phyloP scores from a whole-genome alignment of 306 rosid genomes.

The Acacia confusa region DNA sequence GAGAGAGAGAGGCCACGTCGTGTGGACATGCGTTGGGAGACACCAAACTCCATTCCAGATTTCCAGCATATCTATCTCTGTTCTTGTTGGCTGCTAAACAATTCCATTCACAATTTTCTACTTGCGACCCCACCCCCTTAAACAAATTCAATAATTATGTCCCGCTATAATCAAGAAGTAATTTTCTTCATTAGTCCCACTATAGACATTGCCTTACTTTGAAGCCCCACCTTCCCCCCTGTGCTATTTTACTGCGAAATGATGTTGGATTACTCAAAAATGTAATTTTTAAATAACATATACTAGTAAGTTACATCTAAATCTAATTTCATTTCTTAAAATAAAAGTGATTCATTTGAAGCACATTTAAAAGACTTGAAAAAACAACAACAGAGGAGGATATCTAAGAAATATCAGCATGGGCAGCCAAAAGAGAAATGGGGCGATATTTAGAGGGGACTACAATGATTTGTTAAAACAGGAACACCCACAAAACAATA shows the following conservation, averaged over 20 bases:
- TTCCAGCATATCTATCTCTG: background rate
- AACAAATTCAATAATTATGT: background rate
- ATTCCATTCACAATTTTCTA: background rate
- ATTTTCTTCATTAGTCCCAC: background rate
- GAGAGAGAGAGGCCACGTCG: background rate
- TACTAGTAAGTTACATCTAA: background rate
- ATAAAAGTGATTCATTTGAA: background rate
- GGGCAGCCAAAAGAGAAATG: background rate
- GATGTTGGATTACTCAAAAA: background rate
- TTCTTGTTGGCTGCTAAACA: background rate
- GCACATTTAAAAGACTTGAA: background rate
- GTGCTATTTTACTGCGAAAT: background rate
- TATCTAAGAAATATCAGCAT: background rate
- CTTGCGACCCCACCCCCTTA: background rate
- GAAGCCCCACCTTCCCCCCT: background rate
- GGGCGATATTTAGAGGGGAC: background rate
- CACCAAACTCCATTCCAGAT: background rate
- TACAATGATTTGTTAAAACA: background rate
- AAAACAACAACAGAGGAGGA: background rate
- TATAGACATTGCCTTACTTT: background rate
- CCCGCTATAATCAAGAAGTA: background rate
- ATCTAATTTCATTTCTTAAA: background rate
- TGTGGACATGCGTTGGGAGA: background rate
- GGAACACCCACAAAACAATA: background rate
- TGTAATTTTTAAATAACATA: too few relatives aligned